A percentile compares a stretch with the other conserved stretches of the same genome.
Evolutionary conservation across 768 basidiomycete species (phyloP).

Genomic region (Cystobasidium tubakii): DNA sequence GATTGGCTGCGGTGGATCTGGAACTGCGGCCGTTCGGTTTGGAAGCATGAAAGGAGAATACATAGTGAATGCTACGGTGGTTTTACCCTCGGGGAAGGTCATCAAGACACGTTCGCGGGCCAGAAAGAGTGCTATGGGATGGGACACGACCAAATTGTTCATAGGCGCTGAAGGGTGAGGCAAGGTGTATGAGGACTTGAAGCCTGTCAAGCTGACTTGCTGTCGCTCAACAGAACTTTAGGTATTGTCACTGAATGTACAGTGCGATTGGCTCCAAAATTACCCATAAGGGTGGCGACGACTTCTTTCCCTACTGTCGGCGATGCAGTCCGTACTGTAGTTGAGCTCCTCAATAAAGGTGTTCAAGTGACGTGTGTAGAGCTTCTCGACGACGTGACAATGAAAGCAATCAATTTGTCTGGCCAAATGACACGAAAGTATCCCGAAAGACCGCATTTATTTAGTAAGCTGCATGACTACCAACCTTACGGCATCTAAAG

Average conservation of each 20-base stretch:
- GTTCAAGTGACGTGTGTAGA: slow-evolving; percentile 77
- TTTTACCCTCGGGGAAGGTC: slow-evolving; percentile 78
- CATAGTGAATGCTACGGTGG: slow-evolving; percentile 63
- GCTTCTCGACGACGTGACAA: slow-evolving; percentile 67
- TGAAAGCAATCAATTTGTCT: slow-evolving; percentile 33
- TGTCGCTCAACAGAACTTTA: slow-evolving; percentile 57
- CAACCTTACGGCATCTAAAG: slow-evolving; percentile 23
- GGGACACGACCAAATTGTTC: slow-evolving; percentile 54
- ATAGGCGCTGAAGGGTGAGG: slow-evolving; percentile 60
- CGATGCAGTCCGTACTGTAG: slow-evolving; percentile 70
- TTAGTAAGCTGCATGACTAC: slow-evolving; percentile 4
- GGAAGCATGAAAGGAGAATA: slow-evolving; percentile 51
- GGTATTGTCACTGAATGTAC: slow-evolving; percentile 88
- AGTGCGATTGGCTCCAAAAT: slow-evolving; percentile 67
- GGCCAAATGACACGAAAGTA: slow-evolving; percentile 18
- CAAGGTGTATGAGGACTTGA: not conserved
- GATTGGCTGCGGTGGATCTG: slow-evolving; percentile 33
- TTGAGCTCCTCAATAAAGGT: slow-evolving; percentile 71
- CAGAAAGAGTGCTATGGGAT: slow-evolving; percentile 77
- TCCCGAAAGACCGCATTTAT: slow-evolving; percentile 31
- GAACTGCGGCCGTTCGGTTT: slow-evolving; percentile 61
- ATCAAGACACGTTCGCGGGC: slow-evolving; percentile 68
- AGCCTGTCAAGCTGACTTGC: not conserved
- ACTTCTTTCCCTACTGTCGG: slow-evolving; percentile 76
- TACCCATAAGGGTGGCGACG: slow-evolving; percentile 81